phyloP scores from a whole-genome alignment of 345 rosid species.

The Lumnitzera littorea region DNA sequence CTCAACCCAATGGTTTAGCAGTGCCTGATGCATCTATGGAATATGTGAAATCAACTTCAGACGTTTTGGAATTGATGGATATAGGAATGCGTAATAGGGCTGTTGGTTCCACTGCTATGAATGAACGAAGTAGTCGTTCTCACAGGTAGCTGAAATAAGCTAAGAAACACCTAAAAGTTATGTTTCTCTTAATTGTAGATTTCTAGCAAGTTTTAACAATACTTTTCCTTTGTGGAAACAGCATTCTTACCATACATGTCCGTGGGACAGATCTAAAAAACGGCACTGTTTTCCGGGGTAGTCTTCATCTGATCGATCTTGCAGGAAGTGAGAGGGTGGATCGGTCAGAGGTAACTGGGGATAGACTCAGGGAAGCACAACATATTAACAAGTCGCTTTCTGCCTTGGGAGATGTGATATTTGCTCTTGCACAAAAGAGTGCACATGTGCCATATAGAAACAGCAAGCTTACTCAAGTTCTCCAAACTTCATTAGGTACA shows the following conservation, averaged over 20 bases:
- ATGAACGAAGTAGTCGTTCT: slow-evolving; percentile 95
- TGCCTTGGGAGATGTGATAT: slow-evolving; percentile 92
- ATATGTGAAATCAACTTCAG: slow-evolving; percentile 58
- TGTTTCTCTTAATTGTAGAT: too few species aligned
- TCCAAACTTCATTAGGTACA: slow-evolving; percentile 77
- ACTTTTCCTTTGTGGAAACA: slow-evolving; percentile 21
- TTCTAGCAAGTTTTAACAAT: slow-evolving; percentile 1
- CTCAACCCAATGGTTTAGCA: slow-evolving; percentile 62
- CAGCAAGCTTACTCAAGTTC: slow-evolving; percentile 97
- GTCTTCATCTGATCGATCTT: slow-evolving; percentile 89
- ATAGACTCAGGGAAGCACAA: slow-evolving; percentile 86
- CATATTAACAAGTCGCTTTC: slow-evolving; percentile 94
- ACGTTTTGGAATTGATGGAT: slow-evolving; percentile 68
- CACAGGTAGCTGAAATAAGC: slow-evolving; percentile 44
- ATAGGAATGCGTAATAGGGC: slow-evolving; percentile 72
- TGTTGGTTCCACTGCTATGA: slow-evolving; percentile 68
- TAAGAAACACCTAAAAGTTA: background rate
- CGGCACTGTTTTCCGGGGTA: slow-evolving; percentile 47
- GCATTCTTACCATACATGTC: slow-evolving; percentile 81
- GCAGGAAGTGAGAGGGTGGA: slow-evolving; percentile 99
- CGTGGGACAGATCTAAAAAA: slow-evolving; percentile 66
- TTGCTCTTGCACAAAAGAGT: slow-evolving; percentile 79
- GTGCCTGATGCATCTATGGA: slow-evolving; percentile 94
- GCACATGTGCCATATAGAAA: slow-evolving; percentile 90
- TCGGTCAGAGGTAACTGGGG: slow-evolving; percentile 87